A percentile compares a stretch with the other conserved stretches of the same genome.
Evolutionary conservation across 352 stramenopile genomes (phyloP).

Genomic region (Plasmopara viticola): DNA sequence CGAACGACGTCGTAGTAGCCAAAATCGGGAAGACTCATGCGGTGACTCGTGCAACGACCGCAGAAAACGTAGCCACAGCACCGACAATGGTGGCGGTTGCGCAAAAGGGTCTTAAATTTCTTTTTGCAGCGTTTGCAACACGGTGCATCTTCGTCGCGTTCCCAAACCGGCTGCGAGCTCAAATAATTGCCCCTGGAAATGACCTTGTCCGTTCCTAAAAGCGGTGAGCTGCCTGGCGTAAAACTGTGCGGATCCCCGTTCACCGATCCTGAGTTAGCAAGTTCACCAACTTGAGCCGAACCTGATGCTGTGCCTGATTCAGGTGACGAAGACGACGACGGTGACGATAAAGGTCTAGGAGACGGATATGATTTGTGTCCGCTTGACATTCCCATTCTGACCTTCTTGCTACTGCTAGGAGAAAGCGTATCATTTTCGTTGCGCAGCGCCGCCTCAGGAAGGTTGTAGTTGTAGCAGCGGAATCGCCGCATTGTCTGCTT

Average conservation of each 20-base stretch:
- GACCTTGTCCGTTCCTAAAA: constrained; percentile 61
- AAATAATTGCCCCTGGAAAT: constrained; percentile 58
- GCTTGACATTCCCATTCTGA: constrained; percentile 14
- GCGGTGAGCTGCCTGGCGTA: constrained; percentile 50
- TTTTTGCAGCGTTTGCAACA: constrained; percentile 88
- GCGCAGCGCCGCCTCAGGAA: constrained; percentile 44
- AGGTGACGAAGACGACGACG: constrained; percentile 29
- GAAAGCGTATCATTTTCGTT: constrained; percentile 46
- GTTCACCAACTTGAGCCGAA: constrained; percentile 20
- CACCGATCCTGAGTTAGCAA: constrained; percentile 16
- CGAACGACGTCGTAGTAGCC: constrained; percentile 84
- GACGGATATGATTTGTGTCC: constrained; percentile 22
- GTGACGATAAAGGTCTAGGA: constrained; percentile 30
- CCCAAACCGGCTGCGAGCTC: constrained; percentile 78
- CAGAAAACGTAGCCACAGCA: constrained; percentile 86
- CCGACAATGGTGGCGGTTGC: constrained; percentile 75
- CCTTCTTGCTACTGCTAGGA: constrained; percentile 27
- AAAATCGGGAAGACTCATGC: constrained; percentile 84
- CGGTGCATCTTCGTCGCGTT: constrained; percentile 70
- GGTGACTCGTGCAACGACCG: constrained; percentile 67
- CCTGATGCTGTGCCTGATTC: constrained; percentile 22
- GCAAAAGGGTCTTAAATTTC: constrained; percentile 82
- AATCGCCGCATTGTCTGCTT: constrained; percentile 58
- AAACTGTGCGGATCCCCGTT: constrained; percentile 33
- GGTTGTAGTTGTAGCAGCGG: constrained; percentile 80